These are phyloP conservation scores for Iris macrosiphon DNA, from an alignment of 106 monocot species.

Conservation along the genomic window DNA sequence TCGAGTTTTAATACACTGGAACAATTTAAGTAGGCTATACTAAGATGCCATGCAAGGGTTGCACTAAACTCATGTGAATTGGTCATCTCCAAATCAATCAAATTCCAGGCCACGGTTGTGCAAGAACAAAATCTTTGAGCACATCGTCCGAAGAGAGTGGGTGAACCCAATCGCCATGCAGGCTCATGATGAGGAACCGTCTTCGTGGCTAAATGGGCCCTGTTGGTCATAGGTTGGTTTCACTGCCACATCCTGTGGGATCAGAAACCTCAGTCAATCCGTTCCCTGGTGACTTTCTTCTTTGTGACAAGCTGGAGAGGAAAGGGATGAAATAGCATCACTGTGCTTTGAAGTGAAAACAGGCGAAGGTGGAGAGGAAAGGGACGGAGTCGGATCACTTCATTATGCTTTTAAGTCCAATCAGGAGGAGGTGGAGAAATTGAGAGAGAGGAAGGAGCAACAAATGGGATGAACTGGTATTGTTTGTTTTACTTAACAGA, in stretches of 20 bases:
- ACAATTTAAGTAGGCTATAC: too few relatives aligned
- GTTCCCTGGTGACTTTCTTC: constrained; percentile 5
- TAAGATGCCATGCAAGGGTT: too few relatives aligned
- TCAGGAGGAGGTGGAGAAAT: not conserved
- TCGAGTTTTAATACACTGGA: too few relatives aligned
- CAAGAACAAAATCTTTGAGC: too few relatives aligned
- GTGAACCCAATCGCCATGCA: not conserved
- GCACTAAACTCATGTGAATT: too few relatives aligned
- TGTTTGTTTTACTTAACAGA: constrained; percentile 30
- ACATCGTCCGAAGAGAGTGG: constrained; percentile 1
- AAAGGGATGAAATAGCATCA: not conserved
- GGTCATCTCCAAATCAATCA: too few relatives aligned
- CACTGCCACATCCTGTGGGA: not conserved
- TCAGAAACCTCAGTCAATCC: constrained; percentile 11
- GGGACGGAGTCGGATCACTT: constrained; percentile 9
- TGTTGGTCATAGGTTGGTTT: constrained; percentile 33
- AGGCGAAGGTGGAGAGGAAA: not conserved
- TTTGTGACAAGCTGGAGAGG: constrained; percentile 20
- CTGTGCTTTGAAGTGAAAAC: constrained; percentile 6
- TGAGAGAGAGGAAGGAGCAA: constrained; percentile 12
- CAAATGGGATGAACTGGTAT: constrained; percentile 61
- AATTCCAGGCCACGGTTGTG: too few relatives aligned
- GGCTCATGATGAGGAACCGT: not conserved
- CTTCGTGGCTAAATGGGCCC: constrained; percentile 10
- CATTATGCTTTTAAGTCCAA: too few relatives aligned